These are phyloP conservation scores for Zoysia pacifica DNA, from an alignment of 176 grass and related monocot species.

Conservation along the genomic window DNA sequence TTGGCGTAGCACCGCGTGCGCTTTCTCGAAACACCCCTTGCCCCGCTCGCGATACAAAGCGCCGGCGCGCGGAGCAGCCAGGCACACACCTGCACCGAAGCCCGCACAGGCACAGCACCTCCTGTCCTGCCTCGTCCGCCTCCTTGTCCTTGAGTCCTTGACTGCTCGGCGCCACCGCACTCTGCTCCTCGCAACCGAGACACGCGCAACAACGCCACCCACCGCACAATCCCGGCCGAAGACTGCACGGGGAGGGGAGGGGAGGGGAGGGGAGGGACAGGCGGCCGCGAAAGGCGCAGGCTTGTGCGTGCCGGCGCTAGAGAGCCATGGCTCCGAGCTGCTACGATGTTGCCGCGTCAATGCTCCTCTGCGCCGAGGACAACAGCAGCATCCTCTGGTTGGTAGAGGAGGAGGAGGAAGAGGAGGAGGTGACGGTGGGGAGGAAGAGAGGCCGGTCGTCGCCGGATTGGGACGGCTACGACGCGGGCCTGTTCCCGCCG, in stretches of 20 bases:
- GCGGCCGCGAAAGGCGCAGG: not conserved
- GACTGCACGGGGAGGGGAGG: not conserved
- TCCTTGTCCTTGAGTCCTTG: slow-evolving; percentile 8
- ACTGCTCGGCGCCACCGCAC: slow-evolving; percentile 12
- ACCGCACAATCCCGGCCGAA: slow-evolving; percentile 17
- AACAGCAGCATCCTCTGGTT: slow-evolving; percentile 67
- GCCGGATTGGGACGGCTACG: slow-evolving; percentile 40
- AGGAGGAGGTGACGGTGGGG: slow-evolving; percentile 10
- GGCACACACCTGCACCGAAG: slow-evolving; percentile 20
- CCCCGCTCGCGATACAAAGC: slow-evolving; percentile 31
- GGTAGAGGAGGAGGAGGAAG: slow-evolving; percentile 54
- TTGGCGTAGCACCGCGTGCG: slow-evolving; percentile 25
- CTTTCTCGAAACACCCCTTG: slow-evolving; percentile 49
- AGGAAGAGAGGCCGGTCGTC: slow-evolving; percentile 30
- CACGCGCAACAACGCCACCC: slow-evolving; percentile 22
- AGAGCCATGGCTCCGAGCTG: slow-evolving; percentile 65
- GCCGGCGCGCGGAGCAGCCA: slow-evolving; percentile 1
- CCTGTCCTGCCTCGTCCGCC: not conserved
- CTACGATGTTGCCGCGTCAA: slow-evolving; percentile 64
- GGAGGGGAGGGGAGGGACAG: not conserved
- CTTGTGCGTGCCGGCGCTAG: not conserved
- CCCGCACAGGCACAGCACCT: not conserved
- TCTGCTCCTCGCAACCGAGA: slow-evolving; percentile 29
- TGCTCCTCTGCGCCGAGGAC: slow-evolving; percentile 90
- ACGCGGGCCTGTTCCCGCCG: slow-evolving; percentile 55